Evolutionary conservation across 805 yeast genomes (phyloP).

Genomic region (Barnettozyma vustinii): DNA sequence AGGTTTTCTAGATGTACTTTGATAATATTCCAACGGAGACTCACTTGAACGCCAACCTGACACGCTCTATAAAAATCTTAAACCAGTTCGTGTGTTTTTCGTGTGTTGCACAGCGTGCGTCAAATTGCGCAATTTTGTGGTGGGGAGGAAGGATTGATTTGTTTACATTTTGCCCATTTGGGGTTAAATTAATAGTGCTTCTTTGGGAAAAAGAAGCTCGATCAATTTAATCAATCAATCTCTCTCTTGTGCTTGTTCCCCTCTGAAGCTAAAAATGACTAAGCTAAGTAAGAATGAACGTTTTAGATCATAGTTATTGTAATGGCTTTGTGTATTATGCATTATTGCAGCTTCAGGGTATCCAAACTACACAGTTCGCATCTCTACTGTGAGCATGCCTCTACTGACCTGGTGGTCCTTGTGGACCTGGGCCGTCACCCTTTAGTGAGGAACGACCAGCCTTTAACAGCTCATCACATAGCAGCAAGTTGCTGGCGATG

Average conservation of each 20-base stretch:
- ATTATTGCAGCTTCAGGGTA: neutral
- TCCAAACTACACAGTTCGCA: neutral
- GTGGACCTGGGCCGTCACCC: conserved; percentile 21
- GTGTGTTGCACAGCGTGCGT: neutral
- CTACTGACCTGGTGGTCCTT: conserved; percentile 19
- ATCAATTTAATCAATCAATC: no score
- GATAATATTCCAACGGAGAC: neutral
- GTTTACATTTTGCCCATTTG: neutral
- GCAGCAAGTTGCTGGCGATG: conserved; percentile 82
- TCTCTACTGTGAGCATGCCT: neutral
- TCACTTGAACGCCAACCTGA: neutral
- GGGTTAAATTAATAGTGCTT: neutral
- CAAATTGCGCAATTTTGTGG: neutral
- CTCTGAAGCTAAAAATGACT: no score
- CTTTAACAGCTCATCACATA: conserved; percentile 93
- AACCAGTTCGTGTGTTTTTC: neutral
- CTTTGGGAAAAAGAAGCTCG: no score
- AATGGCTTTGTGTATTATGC: neutral
- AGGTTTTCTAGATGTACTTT: no score
- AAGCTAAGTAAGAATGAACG: no score
- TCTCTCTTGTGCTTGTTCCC: no score
- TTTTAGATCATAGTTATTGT: no score
- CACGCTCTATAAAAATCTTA: neutral
- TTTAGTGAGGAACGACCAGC: conserved; percentile 95
- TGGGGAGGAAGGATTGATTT: neutral